Evolutionary conservation across 306 rosid genomes (phyloP), one percentile per base, ranked within the genome.

Genomic region (Medicago lupulina): DNA sequence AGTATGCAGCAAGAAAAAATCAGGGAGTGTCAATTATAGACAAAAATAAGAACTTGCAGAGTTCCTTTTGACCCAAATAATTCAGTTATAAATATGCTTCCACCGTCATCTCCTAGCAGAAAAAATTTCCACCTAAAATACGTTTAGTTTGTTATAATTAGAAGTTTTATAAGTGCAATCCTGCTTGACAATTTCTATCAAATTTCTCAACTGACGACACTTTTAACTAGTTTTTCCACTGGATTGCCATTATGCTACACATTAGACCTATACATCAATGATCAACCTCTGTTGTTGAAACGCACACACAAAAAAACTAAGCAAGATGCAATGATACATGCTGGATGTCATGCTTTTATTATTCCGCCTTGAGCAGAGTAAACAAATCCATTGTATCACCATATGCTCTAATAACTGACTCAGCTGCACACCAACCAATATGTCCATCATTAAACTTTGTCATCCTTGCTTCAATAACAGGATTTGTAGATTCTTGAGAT

Each of bases 381-480:
- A 88, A 85, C 80, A 94, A 85, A 78, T 87, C 97, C 36, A 84
- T 59, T 53, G 85, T 39, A 21, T 87, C 75, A 58, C 98, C 97
- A 75, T 83, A 85, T 61, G 83, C 73, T 74, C 80, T 82, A 65
- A 71, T 70, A n/a, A n/a, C n/a, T 10, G 90, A 78, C 13, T 90
- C 93, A 84, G 87, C 90, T 5, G 87, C 92, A 12, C 90, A 86
- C 98, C 95, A 88, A 75, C 90, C 91, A 18, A n/a, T n/a, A n/a
- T n/a, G n/a, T 92, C 93, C 3, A 3, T 90, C 88, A 9, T 0
- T 7, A 2, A 0, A 0, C 86, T 88, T 5, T 95, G 95, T n/a
- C 95, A 92, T 90, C 84, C 90, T 90, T n/a, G 92, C 96, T 71
- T 89, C 96, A 88, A 91, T 81, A 67, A 81, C 87, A 43, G 97